A percentile compares a stretch with the other conserved stretches of the same genome.
Conservation (phyloP, 2,329 filamentous ascomycete species). For the Alternaria consortialis region DNA sequence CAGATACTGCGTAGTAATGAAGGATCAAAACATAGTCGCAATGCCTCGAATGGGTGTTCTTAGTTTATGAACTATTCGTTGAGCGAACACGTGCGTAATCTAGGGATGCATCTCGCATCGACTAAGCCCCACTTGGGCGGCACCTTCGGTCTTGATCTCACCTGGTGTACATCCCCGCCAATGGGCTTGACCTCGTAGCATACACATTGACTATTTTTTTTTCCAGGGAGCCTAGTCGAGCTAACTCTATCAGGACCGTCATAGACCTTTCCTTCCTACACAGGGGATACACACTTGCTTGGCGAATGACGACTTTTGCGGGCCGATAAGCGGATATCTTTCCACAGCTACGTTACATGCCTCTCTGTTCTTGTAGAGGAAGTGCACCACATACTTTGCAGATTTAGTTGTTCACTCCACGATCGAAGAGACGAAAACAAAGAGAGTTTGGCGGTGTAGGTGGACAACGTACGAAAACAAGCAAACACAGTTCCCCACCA, state of each 20-base stretch:
- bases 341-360: not conserved
- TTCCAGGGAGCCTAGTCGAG: not conserved
- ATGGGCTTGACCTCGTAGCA: not conserved
- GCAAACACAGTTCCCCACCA: not conserved
- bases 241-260: not conserved
- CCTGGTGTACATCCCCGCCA: not conserved
- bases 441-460: not conserved
- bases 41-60: not conserved
- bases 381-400: not conserved
- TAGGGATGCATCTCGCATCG: not conserved
- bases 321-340: conserved; percentile 5
- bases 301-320: conserved; percentile 5
- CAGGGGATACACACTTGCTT: not conserved
- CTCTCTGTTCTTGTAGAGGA: not conserved
- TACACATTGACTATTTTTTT: not conserved
- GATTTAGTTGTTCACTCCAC: not conserved
- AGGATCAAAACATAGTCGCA: not conserved
- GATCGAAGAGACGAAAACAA: not conserved
- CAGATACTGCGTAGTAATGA: not conserved
- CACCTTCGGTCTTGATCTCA: conserved; percentile 5
- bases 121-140: not conserved
- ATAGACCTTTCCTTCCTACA: not conserved
- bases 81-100: not conserved
- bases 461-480: not conserved
- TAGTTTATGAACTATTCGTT: not conserved